Evolutionary conservation across 176 grass and related monocot genomes (phyloP).

Genomic region (Paspalum notatum): DNA sequence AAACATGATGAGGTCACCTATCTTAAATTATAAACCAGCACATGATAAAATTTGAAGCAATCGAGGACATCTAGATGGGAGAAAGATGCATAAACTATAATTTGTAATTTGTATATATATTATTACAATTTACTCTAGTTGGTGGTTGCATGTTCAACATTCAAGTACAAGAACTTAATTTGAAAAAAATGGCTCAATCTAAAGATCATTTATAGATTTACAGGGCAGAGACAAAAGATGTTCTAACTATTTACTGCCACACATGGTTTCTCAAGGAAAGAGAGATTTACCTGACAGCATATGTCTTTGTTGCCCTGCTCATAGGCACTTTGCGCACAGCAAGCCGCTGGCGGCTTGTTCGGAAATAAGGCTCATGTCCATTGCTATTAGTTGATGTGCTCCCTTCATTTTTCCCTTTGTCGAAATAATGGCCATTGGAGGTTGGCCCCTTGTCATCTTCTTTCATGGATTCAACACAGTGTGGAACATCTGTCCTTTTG

Average conservation of each 20-base stretch:
- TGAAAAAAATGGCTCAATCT: not conserved
- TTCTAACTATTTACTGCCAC: not conserved
- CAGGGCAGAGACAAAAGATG: not conserved
- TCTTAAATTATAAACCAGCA: not conserved
- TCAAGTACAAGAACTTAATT: not conserved
- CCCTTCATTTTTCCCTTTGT: slow-evolving; percentile 10
- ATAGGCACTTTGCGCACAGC: slow-evolving; percentile 23
- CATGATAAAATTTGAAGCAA: not conserved
- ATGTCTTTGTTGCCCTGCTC: slow-evolving; percentile 12
- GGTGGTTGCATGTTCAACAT: not conserved
- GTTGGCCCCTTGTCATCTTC: not conserved
- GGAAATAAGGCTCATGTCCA: not conserved
- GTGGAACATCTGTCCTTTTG: not conserved
- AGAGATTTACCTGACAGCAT: slow-evolving; percentile 21
- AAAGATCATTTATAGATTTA: not conserved
- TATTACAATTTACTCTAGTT: not conserved
- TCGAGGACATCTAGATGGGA: not conserved
- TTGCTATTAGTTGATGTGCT: not conserved
- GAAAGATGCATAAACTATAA: not conserved
- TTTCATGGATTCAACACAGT: not conserved
- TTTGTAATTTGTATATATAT: not conserved
- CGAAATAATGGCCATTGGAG: not conserved
- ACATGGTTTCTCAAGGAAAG: not conserved
- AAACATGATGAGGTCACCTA: not conserved
- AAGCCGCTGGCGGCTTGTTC: not conserved